Evolutionary conservation across 768 basidiomycete genomes (phyloP).

Genomic region (Baorangia bicolor): DNA sequence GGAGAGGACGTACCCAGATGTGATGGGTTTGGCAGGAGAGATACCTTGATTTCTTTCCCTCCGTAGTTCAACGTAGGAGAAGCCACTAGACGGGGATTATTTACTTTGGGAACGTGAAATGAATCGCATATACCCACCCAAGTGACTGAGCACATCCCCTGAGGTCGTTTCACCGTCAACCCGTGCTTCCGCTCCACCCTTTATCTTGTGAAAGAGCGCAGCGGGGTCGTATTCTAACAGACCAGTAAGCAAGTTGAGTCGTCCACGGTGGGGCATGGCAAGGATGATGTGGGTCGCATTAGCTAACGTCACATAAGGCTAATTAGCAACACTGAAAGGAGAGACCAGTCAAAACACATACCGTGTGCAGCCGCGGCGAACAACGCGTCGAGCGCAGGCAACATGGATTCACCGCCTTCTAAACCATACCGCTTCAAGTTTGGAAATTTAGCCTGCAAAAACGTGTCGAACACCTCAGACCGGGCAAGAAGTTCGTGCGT

Average conservation of each 20-base stretch:
- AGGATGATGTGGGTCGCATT: conserved; percentile 72
- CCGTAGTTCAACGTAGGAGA: conserved; percentile 64
- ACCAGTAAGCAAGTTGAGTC: conserved; percentile 81
- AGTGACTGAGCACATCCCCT: conserved; percentile 88
- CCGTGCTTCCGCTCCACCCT: conserved; percentile 63
- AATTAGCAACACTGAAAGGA: neutral
- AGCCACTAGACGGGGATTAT: conserved; percentile 42
- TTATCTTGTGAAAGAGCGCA: conserved; percentile 84
- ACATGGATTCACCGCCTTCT: conserved; percentile 93
- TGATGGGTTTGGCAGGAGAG: conserved; percentile 78
- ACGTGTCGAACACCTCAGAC: conserved; percentile 83
- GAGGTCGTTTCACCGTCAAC: conserved; percentile 64
- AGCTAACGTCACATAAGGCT: conserved; percentile 35
- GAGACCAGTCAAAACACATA: conserved; percentile 21
- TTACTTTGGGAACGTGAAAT: neutral
- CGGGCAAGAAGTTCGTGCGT: conserved; percentile 68
- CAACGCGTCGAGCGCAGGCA: conserved; percentile 79
- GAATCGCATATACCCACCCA: conserved; percentile 44
- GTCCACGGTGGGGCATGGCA: conserved; percentile 86
- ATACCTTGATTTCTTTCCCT: conserved; percentile 57
- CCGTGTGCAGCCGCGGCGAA: conserved; percentile 66
- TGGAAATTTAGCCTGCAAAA: conserved; percentile 85
- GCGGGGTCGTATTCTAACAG: conserved; percentile 65
- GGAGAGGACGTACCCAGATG: conserved; percentile 51
- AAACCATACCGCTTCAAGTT: conserved; percentile 86